Percentiles rank a stretch among this genome's conserved stretches.
Conservation (phyloP, 176 grass and related monocot genomes). For the Eragrostis nindensis region DNA sequence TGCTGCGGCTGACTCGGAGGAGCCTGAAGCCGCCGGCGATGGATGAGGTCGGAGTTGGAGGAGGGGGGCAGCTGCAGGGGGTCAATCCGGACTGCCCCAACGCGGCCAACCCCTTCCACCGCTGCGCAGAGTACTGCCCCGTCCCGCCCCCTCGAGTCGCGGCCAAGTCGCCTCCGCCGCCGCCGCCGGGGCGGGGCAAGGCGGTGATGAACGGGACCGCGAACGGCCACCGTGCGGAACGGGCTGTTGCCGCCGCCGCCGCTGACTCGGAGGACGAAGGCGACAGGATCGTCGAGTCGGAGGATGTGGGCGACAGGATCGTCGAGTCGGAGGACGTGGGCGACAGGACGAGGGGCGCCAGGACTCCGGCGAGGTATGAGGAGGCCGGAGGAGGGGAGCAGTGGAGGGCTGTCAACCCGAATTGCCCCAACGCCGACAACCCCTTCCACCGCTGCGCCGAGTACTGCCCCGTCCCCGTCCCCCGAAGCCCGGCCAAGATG, state of each 20-base stretch:
- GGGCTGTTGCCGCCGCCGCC: not conserved
- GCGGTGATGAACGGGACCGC: constrained; percentile 59
- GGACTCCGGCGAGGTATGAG: constrained; percentile 22
- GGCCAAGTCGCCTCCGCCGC: constrained; percentile 19
- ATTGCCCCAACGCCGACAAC: constrained; percentile 63
- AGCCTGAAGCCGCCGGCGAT: constrained; percentile 23
- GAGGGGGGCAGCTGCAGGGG: constrained; percentile 23
- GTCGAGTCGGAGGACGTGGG: not conserved
- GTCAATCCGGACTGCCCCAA: constrained; percentile 64
- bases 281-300: not conserved
- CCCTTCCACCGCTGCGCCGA: constrained; percentile 65
- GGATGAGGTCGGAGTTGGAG: constrained; percentile 18
- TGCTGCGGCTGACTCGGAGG: not conserved
- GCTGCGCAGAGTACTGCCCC: constrained; percentile 56
- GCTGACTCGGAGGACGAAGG: not conserved
- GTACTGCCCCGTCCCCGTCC: constrained; percentile 51
- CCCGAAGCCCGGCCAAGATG: constrained; percentile 23
- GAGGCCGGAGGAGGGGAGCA: constrained; percentile 21
- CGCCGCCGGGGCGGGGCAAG: not conserved
- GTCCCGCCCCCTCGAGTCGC: constrained; percentile 26
- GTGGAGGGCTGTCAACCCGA: constrained; percentile 48
- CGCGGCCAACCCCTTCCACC: constrained; percentile 65
- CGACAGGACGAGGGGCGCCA: not conserved
- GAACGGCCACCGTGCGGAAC: constrained; percentile 32
- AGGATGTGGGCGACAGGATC: not conserved